These are phyloP conservation scores for Penicillium sp. DNA, from an alignment of 2,329 filamentous ascomycete genomes.

Conservation along the genomic window DNA sequence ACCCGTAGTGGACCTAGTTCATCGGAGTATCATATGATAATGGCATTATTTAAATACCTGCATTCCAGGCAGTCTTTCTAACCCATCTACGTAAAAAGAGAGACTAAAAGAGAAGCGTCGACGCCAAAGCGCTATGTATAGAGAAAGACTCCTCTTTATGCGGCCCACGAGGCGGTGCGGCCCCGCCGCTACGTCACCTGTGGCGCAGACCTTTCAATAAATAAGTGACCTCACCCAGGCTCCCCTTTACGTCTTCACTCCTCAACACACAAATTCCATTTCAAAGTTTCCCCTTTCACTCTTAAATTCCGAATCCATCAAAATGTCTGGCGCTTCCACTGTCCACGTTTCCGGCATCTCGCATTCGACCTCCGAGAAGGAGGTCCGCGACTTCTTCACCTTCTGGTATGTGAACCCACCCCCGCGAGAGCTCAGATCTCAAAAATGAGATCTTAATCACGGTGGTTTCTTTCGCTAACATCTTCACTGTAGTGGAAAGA, in stretches of 20 bases:
- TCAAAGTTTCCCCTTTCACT: slow-evolving; percentile 2
- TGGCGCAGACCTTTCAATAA: slow-evolving; percentile 30
- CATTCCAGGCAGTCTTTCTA: no score
- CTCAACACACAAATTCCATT: not conserved
- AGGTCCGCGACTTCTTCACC: slow-evolving; percentile 96
- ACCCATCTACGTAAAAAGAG: no score
- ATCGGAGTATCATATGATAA: no score
- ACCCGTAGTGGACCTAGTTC: no score
- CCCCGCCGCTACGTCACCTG: slow-evolving; percentile 37
- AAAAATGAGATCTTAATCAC: not conserved
- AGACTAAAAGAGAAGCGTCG: no score
- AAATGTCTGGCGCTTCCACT: slow-evolving; percentile 62
- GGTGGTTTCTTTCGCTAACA: slow-evolving; percentile 21
- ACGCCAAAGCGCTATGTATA: no score
- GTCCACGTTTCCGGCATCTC: slow-evolving; percentile 92
- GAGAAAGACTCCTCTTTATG: not conserved
- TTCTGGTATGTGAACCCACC: slow-evolving; percentile 68
- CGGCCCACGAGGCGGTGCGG: slow-evolving; percentile 31
- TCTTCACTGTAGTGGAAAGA: slow-evolving; percentile 72
- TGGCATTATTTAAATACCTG: not conserved
- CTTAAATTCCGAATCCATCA: slow-evolving; percentile 1
- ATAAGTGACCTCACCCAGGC: slow-evolving; percentile 21
- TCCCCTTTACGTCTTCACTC: slow-evolving; percentile 7
- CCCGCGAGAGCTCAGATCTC: not conserved
- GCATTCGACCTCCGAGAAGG: slow-evolving; percentile 77